Evolutionary conservation across 75 land plant species (phyloP), one percentile per base, ranked within the genome.

Genomic region (Azolla pinnata): DNA sequence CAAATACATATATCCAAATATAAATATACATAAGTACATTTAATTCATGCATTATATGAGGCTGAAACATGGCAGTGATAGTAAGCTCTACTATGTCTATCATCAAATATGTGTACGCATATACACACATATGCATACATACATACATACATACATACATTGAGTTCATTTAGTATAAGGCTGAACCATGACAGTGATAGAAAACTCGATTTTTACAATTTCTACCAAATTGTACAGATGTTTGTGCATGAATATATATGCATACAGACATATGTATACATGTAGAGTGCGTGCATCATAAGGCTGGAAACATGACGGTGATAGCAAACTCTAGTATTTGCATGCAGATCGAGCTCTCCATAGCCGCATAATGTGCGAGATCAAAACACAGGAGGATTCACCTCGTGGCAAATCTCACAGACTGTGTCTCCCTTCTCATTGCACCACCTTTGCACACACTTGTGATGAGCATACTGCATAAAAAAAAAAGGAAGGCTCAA

Each of bases 371-470:
- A 7, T 38, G 42, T 7, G 42, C 14, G 42, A 38, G 14, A 7
- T 7, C 7, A 38, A 14, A 38, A 7, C 8, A 65, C n/a, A 17
- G 21, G 63, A 29, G 32, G 55, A 14, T 40, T 1, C 25, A 85
- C 88, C 88, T 85, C 77, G 33, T 69, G 74, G 77, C 88, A 85
- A 28, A 85, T 85, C 68, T 85, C 88, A 70, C 88, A 85, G 7
- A 71, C 79, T n/a, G 71, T 82, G 48, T 76, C 74, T 8, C 88
- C 86, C 58, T 85, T 85, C 55, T 85, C 85, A 30, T 85, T 82
- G 75, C 88, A 85, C 88, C 88, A 85, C 58, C 77, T 74, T 65
- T 85, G 88, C 33, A 85, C 81, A 42, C 88, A 85, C 49, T 79
- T 82, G 49, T 82, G 73, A 67, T 85, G 88, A 35, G 88, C 88